Evolutionary conservation across 164 flowering plant species (phyloP), one percentile per base, ranked within the genome.

Genomic region (Aristolochia contorta): DNA sequence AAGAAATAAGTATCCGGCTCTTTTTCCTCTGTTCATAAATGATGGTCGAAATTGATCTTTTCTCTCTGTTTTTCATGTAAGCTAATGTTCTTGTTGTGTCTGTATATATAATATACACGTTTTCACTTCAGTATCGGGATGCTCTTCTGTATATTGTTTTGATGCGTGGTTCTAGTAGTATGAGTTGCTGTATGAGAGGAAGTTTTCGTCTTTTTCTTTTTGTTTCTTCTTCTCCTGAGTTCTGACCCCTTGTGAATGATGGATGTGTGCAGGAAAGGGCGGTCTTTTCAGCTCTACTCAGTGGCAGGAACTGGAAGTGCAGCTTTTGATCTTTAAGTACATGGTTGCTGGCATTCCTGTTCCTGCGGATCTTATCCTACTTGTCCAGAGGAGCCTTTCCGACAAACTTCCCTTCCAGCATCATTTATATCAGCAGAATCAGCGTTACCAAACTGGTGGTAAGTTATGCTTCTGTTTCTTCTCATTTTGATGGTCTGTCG

Each of bases 261-360:
- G 43, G 43, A 37, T 46, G 1, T 46, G 1, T 57, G 55, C 13
- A 59, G 62, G 37, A 23, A 47, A 23, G 49, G 49, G 58, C 24
- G 65, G 65, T 41, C 27, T 62, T 53, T 54, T 52, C 65, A 54
- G 57, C 65, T 59, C 46, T 24, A 77, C 74, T 24, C 98, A 92
- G 79, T 81, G 91, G 95, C 95, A 89, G 63, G 98, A 92, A 71
- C 85, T 92, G 59, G 98, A 92, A 73, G 73, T 89, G 6, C 96
- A 92, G 63, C 95, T 91, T 43, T 67, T 87, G 80, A 89, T 92
- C 50, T 92, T 77, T 68, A 82, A 92, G 67, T 82, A 87, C 70
- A 81, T 92, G 85, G 53, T 83, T 21, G 88, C 87, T 60, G 96
- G 98, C 32, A 81, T 80, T 45, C 72, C 82, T 58, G 83, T 92